Conservation (phyloP, 805 yeast genomes). For the Saturnispora mendoncae region DNA sequence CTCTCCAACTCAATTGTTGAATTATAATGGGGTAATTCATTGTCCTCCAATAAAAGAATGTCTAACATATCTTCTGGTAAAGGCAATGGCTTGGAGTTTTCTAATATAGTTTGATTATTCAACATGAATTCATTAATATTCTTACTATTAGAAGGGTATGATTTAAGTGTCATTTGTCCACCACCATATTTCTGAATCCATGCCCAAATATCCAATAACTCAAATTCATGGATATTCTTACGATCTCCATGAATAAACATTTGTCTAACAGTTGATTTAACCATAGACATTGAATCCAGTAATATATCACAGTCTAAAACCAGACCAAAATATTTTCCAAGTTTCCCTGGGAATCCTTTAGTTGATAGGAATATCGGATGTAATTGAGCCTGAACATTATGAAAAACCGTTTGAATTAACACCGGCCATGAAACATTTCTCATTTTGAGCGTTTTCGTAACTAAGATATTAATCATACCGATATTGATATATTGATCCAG, state of each 20-base stretch:
- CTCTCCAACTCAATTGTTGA: not conserved
- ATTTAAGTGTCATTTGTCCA: constrained; percentile 2
- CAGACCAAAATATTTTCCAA: constrained; percentile 1
- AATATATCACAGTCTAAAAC: constrained; percentile 5
- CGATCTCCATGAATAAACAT: constrained; percentile 3
- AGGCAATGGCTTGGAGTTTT: not conserved
- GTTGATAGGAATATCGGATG: not conserved
- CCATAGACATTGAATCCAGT: not conserved
- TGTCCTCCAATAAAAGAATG: constrained; percentile 1
- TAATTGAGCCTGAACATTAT: not conserved
- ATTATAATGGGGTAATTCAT: constrained; percentile 2
- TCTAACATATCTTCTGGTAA: constrained; percentile 1
- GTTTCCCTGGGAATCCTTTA: constrained; percentile 1
- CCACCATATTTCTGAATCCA: constrained; percentile 2
- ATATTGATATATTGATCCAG: constrained; percentile 4
- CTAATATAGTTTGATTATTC: not conserved
- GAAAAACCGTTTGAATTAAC: not conserved
- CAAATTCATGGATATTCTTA: constrained; percentile 5
- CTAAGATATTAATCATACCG: constrained; percentile 3
- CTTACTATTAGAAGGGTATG: constrained; percentile 6
- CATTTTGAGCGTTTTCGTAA: constrained; percentile 1
- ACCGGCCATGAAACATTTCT: constrained; percentile 1
- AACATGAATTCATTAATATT: not conserved
- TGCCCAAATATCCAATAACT: not conserved
- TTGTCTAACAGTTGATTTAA: constrained; percentile 4